A percentile compares a stretch with the other conserved stretches of the same genome.
phyloP scores from a whole-genome alignment of 129 eudicot genomes.

The Saposhnikovia divaricata region DNA sequence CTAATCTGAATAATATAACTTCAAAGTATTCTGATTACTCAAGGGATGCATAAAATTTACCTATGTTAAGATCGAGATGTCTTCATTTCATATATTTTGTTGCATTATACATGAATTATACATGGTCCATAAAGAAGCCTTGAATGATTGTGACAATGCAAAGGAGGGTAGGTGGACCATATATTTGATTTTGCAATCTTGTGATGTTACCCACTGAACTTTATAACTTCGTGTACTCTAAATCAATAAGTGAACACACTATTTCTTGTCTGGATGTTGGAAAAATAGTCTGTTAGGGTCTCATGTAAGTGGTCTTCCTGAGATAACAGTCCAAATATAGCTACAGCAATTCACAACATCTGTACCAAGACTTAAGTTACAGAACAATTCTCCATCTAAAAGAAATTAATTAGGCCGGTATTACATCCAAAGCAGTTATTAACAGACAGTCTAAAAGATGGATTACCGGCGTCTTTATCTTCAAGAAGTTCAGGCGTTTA shows the following conservation, averaged over 20 bases:
- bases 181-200: conserved; percentile 4
- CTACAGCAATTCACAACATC: neutral
- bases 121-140: neutral
- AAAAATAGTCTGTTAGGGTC: neutral
- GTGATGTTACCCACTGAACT: conserved; percentile 3
- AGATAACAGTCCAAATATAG: neutral
- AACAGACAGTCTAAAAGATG: neutral
- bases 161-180: conserved; percentile 4
- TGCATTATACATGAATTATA: neutral
- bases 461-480: neutral
- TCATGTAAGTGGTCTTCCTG: neutral
- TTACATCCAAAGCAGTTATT: neutral
- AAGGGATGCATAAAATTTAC: too few species aligned
- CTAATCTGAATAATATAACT: too few species aligned
- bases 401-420: neutral
- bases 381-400: neutral
- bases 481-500: neutral
- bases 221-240: neutral
- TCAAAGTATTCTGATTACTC: too few species aligned
- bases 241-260: conserved; percentile 1
- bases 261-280: neutral
- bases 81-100: neutral
- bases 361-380: neutral
- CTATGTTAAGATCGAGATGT: too few species aligned
- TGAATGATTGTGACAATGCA: conserved; percentile 2